phyloP scores from a whole-genome alignment of 306 rosid genomes.

The Vigna unguiculata region DNA sequence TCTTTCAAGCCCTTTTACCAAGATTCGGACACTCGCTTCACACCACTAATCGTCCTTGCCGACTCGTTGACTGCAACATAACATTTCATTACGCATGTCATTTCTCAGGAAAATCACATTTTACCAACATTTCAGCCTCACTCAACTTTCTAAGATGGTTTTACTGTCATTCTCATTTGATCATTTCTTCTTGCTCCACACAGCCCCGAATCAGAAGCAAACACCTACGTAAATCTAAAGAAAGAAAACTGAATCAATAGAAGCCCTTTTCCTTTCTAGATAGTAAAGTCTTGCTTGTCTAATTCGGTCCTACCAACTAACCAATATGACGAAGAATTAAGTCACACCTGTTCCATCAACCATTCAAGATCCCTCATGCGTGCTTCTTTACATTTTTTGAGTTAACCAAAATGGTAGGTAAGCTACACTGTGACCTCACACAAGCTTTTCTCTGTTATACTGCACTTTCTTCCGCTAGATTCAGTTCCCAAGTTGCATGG shows the following conservation, averaged over 20 bases:
- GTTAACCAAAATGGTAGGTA: conserved; percentile 34
- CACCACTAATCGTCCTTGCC: conserved; percentile 26
- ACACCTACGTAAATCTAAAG: not conserved
- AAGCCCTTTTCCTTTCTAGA: not conserved
- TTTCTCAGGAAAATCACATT: conserved; percentile 45
- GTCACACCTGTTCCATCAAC: conserved; percentile 45
- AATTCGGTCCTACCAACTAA: conserved; percentile 41
- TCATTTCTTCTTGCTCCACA: conserved; percentile 19
- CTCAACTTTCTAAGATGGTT: conserved; percentile 37
- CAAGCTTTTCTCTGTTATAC: conserved; percentile 14
- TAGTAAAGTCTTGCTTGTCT: conserved; percentile 15
- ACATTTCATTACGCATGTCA: conserved; percentile 33
- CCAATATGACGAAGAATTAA: conserved; percentile 27
- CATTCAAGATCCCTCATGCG: conserved; percentile 15
- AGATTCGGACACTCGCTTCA: not conserved
- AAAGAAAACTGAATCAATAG: not conserved
- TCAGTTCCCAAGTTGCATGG: conserved; percentile 17
- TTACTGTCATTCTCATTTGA: conserved; percentile 44
- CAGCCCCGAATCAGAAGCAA: conserved; percentile 18
- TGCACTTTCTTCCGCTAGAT: not conserved
- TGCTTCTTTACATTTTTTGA: not conserved
- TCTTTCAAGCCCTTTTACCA: not conserved
- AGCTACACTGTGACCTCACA: conserved; percentile 29
- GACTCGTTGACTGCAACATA: conserved; percentile 3
- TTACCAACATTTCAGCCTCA: conserved; percentile 43